Evolutionary conservation across 2,329 filamentous ascomycete genomes (phyloP).

Genomic region (Lachnellula cervina): DNA sequence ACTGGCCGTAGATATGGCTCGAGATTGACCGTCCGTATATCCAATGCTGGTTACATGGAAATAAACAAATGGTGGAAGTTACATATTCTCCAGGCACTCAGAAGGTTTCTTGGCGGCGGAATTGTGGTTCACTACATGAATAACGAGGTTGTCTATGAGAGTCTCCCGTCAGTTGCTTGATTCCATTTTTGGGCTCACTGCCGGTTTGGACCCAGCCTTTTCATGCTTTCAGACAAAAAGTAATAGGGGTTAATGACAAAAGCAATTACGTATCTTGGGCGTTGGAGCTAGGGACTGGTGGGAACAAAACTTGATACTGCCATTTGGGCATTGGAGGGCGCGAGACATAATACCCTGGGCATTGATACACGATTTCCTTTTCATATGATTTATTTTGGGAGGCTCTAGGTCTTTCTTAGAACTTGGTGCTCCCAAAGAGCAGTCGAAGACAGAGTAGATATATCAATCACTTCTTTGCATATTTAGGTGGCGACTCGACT

Average conservation of each 20-base stretch:
- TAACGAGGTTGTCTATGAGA: slow-evolving; percentile 57
- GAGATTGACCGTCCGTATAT: slow-evolving; percentile 56
- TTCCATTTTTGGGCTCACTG: not conserved
- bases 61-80: slow-evolving; percentile 75
- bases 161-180: slow-evolving; percentile 40
- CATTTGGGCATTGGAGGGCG: not conserved
- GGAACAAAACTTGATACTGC: not conserved
- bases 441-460: no score
- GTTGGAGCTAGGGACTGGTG: not conserved
- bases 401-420: no score
- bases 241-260: not conserved
- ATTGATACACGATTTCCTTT: no score
- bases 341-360: not conserved
- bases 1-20: slow-evolving; percentile 57
- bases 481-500: no score
- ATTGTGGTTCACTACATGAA: slow-evolving; percentile 59
- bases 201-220: not conserved
- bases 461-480: no score
- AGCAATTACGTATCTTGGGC: not conserved
- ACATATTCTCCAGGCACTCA: slow-evolving; percentile 55
- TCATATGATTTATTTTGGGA: no score
- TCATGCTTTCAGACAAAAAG: not conserved
- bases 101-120: slow-evolving; percentile 55
- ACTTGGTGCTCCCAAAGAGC: no score
- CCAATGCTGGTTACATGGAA: slow-evolving; percentile 52